Base-by-base conservation (phyloP, 805 yeast genomes). In the Lachancea waltii region DNA sequence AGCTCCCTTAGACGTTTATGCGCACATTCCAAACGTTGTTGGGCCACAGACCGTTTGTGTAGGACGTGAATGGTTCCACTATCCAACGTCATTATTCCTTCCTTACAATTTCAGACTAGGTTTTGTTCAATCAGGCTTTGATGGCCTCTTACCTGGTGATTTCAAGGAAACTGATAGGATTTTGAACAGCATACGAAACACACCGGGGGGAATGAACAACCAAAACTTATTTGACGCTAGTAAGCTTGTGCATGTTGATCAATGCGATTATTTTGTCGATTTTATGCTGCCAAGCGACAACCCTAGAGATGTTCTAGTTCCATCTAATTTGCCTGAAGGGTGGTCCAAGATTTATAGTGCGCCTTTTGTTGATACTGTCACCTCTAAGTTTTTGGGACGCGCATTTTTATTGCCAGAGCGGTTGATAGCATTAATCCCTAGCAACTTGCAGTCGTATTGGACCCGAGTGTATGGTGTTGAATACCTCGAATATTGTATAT, bases 1-100 rank as follows among this genome's bases (percentile, higher is more conserved):
- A 21, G 85, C 95, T 0, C 95, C 96, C 5, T 61, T 86, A 35
- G 48, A 64, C 0, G 75, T 81, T 1, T 81, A 77, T 50, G 49
- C 63, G n/a, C 65, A 63, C 15, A 26, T 60, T 10, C 69, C 71
- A 19, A 40, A 44, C 2, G 39, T 54, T 14, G 41, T 52, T 5
- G 49, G 51, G 3, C 34, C 44, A 10, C 64, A 62, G 25, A 81
- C 77, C 47, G 81, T 90, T 0, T 90, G 97, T 60, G 70, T 83
- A n/a, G 97, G 96, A 2, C 72, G 95, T 42, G 97, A 90, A 63
- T 89, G 97, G 97, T 86, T 85, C 53, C 83, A 90, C 54, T 89
- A 67, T 60, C 96, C 97, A 7, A 78, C 84, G 1, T 87, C 96
- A 0, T 84, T 87, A 56, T 85, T 89, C 54, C 63, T 90, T 17